Conservation (phyloP, 1,284 basidiomycete genomes). For the Malassezia slooffiae region DNA sequence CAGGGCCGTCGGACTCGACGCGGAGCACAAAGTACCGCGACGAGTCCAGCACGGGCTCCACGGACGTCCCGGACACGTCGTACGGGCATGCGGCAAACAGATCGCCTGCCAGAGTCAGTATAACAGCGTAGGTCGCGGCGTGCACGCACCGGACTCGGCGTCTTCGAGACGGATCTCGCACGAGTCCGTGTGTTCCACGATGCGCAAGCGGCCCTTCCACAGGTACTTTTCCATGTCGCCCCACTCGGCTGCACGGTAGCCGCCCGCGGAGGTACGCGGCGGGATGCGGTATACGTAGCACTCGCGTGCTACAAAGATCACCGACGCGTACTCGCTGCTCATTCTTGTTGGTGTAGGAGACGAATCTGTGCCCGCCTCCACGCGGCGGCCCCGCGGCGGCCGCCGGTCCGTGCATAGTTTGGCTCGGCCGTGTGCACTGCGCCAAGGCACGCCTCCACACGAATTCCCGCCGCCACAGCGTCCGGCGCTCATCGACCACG, state of each 20-base stretch:
- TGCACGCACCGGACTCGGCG: slow-evolving; percentile 30
- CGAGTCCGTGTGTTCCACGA: slow-evolving; percentile 57
- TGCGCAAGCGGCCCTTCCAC: slow-evolving; percentile 79
- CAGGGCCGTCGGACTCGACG: slow-evolving; percentile 52
- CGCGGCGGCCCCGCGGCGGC: too few species aligned
- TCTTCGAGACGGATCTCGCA: slow-evolving; percentile 43
- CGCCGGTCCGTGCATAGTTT: too few species aligned
- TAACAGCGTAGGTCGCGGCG: slow-evolving; percentile 24
- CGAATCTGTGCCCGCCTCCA: too few species aligned
- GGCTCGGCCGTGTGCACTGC: too few species aligned
- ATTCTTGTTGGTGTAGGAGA: too few species aligned
- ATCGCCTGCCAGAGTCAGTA: slow-evolving; percentile 35
- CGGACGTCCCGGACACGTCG: slow-evolving; percentile 62
- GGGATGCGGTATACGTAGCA: slow-evolving; percentile 58
- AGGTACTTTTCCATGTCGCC: slow-evolving; percentile 67
- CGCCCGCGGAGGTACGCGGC: slow-evolving; percentile 59
- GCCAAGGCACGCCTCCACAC: too few species aligned
- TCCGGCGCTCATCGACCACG: too few species aligned
- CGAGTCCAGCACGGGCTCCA: slow-evolving; percentile 90
- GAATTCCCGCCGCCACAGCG: too few species aligned
- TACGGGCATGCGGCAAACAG: slow-evolving; percentile 89
- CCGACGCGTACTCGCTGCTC: slow-evolving; percentile 66
- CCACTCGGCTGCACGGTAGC: slow-evolving; percentile 47
- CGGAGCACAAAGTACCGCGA: slow-evolving; percentile 89
- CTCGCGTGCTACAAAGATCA: slow-evolving; percentile 73